Conservation (phyloP, 2,329 filamentous ascomycete genomes). For the Cladobotryum mycophilum region DNA sequence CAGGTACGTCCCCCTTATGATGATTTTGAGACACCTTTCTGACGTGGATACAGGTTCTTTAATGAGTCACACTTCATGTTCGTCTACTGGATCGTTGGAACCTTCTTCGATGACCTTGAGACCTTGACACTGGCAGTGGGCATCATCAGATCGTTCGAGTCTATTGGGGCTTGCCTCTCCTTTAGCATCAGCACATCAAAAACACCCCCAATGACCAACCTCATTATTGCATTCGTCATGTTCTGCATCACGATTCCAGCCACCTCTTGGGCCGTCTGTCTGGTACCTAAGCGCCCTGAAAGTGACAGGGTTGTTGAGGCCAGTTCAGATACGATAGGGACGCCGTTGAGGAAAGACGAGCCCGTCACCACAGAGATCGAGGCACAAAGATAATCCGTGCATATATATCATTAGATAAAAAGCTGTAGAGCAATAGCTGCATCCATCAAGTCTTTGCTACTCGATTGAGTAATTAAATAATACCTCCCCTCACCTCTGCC, state of each 20-base stretch:
- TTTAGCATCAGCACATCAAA: constrained; percentile 43
- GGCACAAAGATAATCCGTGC: not conserved
- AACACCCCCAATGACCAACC: constrained; percentile 40
- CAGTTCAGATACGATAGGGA: not conserved
- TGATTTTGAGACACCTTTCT: not conserved
- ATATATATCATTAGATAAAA: no score
- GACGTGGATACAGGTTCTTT: constrained; percentile 30
- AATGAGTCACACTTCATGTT: constrained; percentile 48
- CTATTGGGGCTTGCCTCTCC: constrained; percentile 38
- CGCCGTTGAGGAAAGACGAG: not conserved
- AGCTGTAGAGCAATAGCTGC: not conserved
- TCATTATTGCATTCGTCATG: constrained; percentile 42
- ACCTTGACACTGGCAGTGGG: constrained; percentile 44
- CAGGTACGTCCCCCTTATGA: constrained; percentile 23
- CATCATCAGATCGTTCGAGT: constrained; percentile 43
- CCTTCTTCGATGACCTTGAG: constrained; percentile 45
- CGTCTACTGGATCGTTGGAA: constrained; percentile 45
- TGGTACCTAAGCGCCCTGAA: constrained; percentile 27
- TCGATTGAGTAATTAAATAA: not conserved
- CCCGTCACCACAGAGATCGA: not conserved
- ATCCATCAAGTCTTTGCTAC: not conserved
- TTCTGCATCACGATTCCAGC: constrained; percentile 36
- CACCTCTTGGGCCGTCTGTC: constrained; percentile 28
- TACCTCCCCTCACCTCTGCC: no score
- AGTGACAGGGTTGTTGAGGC: not conserved